These are phyloP conservation scores for Candida coquimbonensis DNA, from an alignment of 805 yeast genomes.

Conservation along the genomic window DNA sequence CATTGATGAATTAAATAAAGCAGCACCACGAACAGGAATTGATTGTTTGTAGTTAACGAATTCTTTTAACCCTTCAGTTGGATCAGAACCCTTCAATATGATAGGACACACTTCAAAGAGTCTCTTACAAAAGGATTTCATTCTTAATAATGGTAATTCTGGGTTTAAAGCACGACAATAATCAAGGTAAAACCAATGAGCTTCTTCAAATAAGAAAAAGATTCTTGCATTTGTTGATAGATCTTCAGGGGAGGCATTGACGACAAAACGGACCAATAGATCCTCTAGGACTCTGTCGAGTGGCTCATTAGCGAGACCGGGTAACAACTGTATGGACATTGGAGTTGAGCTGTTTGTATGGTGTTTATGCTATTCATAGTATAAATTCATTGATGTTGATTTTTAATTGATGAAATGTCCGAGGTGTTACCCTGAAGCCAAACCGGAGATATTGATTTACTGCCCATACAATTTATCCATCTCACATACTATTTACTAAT, in stretches of 20 bases:
- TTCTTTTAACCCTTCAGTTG: conserved; percentile 65
- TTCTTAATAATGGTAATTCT: conserved; percentile 64
- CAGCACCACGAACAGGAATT: conserved; percentile 96
- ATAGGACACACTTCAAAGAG: conserved; percentile 66
- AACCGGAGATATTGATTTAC: no score
- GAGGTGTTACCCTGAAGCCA: no score
- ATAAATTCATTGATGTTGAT: neutral
- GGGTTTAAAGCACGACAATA: conserved; percentile 70
- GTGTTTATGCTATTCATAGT: no score
- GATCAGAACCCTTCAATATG: conserved; percentile 80
- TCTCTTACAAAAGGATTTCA: conserved; percentile 66
- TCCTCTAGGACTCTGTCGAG: conserved; percentile 77
- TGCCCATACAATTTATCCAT: no score
- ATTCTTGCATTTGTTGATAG: conserved; percentile 73
- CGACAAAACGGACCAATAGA: conserved; percentile 78
- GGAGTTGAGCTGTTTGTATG: no score
- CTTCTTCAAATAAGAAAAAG: conserved; percentile 93
- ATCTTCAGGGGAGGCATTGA: conserved; percentile 91
- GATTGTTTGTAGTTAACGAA: conserved; percentile 82
- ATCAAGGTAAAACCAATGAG: conserved; percentile 96
- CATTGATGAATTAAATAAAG: conserved; percentile 65
- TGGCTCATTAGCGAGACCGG: conserved; percentile 53
- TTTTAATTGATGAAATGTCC: neutral
- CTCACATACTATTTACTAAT: neutral
- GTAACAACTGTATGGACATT: conserved; percentile 56